Conservation (phyloP, 345 rosid genomes). For the Anacardium occidentale region DNA sequence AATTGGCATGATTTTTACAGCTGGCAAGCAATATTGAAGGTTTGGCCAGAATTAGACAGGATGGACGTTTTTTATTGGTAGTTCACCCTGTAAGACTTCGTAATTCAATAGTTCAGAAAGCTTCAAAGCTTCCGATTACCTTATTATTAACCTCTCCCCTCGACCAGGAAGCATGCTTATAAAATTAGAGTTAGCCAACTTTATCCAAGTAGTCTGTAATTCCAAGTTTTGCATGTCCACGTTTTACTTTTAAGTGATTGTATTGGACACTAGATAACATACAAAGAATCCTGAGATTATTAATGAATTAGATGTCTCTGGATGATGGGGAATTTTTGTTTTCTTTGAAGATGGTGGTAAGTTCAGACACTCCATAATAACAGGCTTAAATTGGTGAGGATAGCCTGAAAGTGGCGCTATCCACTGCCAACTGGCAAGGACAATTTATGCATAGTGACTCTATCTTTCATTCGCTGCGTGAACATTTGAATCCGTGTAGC, state of each 20-base stretch:
- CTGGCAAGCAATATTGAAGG: background rate
- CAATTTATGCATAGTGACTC: no score
- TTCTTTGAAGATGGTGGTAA: background rate
- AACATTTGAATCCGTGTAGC: no score
- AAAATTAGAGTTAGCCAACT: background rate
- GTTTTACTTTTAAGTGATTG: background rate
- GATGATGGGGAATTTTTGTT: background rate
- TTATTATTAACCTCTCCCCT: background rate
- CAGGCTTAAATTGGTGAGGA: no score
- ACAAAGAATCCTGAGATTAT: background rate
- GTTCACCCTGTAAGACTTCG: background rate
- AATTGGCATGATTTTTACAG: constrained; percentile 27
- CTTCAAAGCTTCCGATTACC: background rate
- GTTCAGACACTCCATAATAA: no score
- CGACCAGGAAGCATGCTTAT: background rate
- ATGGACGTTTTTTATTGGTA: background rate
- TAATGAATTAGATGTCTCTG: background rate
- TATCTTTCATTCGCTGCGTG: no score
- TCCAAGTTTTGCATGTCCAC: background rate
- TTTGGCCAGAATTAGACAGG: background rate
- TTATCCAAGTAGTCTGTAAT: background rate
- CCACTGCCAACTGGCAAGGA: no score
- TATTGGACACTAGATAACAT: background rate
- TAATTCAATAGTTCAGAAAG: background rate
- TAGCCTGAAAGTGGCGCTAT: no score